Percentiles rank a stretch among this genome's conserved stretches.
These are phyloP conservation scores for Huiozyma naganishii DNA, from an alignment of 805 yeast species.

Conservation along the genomic window DNA sequence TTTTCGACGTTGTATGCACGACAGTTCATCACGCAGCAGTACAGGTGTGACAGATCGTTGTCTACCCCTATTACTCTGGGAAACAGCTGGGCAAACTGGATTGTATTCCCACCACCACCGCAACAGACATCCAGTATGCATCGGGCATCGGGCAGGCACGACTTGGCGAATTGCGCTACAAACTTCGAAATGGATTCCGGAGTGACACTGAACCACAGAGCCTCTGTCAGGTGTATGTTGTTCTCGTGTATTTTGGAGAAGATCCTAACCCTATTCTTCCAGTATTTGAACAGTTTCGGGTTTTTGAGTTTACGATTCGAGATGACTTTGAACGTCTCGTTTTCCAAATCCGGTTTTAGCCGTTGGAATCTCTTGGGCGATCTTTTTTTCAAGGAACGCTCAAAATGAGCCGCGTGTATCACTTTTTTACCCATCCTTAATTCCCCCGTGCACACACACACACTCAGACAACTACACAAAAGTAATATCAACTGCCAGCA, in stretches of 20 bases:
- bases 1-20: constrained; percentile 46
- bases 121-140: constrained; percentile 60
- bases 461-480: neutral
- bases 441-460: no score
- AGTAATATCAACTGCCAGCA: neutral
- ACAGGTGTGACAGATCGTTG: constrained; percentile 44
- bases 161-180: constrained; percentile 41
- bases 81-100: constrained; percentile 58
- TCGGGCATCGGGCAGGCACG: constrained; percentile 39
- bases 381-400: constrained; percentile 4
- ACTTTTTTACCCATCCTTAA: constrained; percentile 8
- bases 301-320: constrained; percentile 10
- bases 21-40: constrained; percentile 60
- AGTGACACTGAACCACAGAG: constrained; percentile 82
- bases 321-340: constrained; percentile 10
- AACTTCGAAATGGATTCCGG: constrained; percentile 64
- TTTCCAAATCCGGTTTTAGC: constrained; percentile 5
- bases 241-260: constrained; percentile 62
- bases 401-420: constrained; percentile 8
- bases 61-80: constrained; percentile 54
- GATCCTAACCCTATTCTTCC: constrained; percentile 49
- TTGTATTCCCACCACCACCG: constrained; percentile 83
- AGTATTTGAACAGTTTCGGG: constrained; percentile 35
- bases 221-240: constrained; percentile 48
- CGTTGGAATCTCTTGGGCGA: constrained; percentile 7